These are phyloP conservation scores for Phaeosphaeriaceae sp. DNA, from an alignment of 2,329 filamentous ascomycete genomes.

Conservation along the genomic window DNA sequence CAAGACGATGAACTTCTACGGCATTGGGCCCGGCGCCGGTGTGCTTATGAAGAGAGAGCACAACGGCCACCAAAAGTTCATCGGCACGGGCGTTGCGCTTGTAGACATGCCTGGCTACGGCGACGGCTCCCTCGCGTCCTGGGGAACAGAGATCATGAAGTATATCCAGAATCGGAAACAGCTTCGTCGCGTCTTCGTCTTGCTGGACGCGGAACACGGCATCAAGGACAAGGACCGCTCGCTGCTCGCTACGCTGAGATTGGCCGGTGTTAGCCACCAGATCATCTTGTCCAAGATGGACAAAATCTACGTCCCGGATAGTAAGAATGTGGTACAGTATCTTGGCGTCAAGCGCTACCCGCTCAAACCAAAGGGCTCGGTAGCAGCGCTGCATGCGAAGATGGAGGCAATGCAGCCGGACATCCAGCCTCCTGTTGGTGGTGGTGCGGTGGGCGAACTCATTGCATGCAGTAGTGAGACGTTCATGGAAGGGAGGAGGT, in stretches of 20 bases:
- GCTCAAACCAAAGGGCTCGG: constrained; percentile 42
- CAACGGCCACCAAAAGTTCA: constrained; percentile 34
- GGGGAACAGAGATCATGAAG: constrained; percentile 73
- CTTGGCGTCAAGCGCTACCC: constrained; percentile 17
- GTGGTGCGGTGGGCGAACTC: constrained; percentile 63
- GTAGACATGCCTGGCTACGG: constrained; percentile 78
- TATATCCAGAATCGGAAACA: constrained; percentile 69
- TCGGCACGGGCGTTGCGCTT: constrained; percentile 59
- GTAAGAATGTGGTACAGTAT: constrained; percentile 21
- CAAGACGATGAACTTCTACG: constrained; percentile 71
- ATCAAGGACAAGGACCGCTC: constrained; percentile 66
- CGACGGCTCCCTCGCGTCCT: constrained; percentile 65
- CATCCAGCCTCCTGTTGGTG: constrained; percentile 42
- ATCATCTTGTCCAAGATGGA: constrained; percentile 73
- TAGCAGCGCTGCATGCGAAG: constrained; percentile 51
- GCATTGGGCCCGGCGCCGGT: constrained; percentile 54
- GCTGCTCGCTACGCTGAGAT: constrained; percentile 63
- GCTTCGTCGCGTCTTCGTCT: constrained; percentile 67
- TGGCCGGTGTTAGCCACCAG: constrained; percentile 67
- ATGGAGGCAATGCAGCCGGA: constrained; percentile 47
- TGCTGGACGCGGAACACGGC: constrained; percentile 69
- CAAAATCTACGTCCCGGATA: constrained; percentile 38
- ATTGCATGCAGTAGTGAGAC: constrained; percentile 64
- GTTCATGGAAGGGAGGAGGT: constrained; percentile 53
- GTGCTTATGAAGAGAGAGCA: constrained; percentile 29